Percentiles rank a stretch among this genome's conserved stretches.
Evolutionary conservation across 441 rosid species (phyloP).

Genomic region (Populus trichocarpa): DNA sequence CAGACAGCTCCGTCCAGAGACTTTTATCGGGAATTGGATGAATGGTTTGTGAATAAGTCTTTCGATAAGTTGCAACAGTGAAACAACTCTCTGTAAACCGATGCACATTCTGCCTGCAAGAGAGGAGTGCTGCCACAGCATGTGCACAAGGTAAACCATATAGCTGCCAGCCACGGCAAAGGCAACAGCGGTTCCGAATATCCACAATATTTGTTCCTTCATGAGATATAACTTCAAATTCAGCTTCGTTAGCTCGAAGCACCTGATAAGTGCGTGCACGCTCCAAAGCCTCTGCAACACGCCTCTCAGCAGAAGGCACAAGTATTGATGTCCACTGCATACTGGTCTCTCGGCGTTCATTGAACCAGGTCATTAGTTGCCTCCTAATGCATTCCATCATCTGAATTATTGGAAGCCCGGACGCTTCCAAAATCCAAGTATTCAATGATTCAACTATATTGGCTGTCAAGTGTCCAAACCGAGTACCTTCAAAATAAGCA

Average conservation of each 20-base stretch:
- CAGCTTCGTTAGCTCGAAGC: constrained; percentile 93
- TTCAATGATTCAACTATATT: constrained; percentile 78
- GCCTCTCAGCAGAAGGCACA: constrained; percentile 90
- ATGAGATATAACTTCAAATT: constrained; percentile 91
- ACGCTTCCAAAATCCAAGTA: constrained; percentile 86
- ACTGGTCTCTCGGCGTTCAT: constrained; percentile 83
- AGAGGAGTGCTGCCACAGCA: constrained; percentile 92
- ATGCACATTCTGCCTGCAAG: constrained; percentile 97
- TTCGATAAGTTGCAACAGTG: constrained; percentile 89
- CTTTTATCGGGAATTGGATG: constrained; percentile 95
- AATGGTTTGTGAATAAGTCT: constrained; percentile 91
- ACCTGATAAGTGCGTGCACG: constrained; percentile 86
- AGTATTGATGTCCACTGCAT: constrained; percentile 95
- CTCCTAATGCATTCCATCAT: constrained; percentile 98
- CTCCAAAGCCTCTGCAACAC: constrained; percentile 85
- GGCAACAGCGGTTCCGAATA: constrained; percentile 86
- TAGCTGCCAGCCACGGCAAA: constrained; percentile 94
- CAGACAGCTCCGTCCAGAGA: constrained; percentile 75
- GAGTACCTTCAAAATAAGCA: constrained; percentile 85
- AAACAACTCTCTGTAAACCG: constrained; percentile 94
- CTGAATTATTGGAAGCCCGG: constrained; percentile 94
- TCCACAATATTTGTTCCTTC: constrained; percentile 93
- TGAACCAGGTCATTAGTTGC: constrained; percentile 97
- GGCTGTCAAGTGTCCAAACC: constrained; percentile 89
- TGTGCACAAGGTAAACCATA: constrained; percentile 95